Evolutionary conservation across 805 yeast genomes (phyloP).

Genomic region (Candida nemodendra): DNA sequence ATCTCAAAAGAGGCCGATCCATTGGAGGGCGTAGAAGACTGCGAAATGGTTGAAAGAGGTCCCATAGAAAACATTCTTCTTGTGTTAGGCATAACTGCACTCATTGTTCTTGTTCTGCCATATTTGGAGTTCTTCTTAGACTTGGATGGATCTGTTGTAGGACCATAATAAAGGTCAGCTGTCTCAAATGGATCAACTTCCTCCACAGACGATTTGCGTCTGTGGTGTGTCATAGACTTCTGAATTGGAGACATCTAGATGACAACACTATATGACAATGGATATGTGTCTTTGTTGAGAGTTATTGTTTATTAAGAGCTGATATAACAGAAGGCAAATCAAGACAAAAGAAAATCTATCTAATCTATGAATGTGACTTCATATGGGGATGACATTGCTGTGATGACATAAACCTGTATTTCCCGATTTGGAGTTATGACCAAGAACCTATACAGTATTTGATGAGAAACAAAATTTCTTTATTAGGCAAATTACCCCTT

Average conservation of each 20-base stretch:
- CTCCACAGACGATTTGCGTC: constrained; percentile 41
- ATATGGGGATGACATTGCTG: no score
- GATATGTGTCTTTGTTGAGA: no score
- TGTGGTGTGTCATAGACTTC: constrained; percentile 7
- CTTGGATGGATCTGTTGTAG: constrained; percentile 53
- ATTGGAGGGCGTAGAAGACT: constrained; percentile 12
- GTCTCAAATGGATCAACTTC: constrained; percentile 62
- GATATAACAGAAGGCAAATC: constrained; percentile 1
- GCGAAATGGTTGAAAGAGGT: constrained; percentile 7
- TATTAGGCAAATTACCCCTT: no score
- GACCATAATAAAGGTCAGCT: constrained; percentile 73
- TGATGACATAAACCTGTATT: no score
- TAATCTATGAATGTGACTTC: no score
- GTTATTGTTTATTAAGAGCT: no score
- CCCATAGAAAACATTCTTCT: constrained; percentile 13
- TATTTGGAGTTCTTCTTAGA: constrained; percentile 39
- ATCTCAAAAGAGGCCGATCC: constrained; percentile 20
- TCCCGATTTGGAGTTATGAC: no score
- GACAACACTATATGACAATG: no score
- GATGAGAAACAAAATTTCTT: no score
- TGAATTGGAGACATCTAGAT: not conserved
- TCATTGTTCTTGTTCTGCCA: constrained; percentile 57
- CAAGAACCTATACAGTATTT: no score
- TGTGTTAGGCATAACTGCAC: constrained; percentile 32
- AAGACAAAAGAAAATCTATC: not conserved